Conservation (phyloP, 2,329 filamentous ascomycete genomes). For the Cryphonectria japonica region DNA sequence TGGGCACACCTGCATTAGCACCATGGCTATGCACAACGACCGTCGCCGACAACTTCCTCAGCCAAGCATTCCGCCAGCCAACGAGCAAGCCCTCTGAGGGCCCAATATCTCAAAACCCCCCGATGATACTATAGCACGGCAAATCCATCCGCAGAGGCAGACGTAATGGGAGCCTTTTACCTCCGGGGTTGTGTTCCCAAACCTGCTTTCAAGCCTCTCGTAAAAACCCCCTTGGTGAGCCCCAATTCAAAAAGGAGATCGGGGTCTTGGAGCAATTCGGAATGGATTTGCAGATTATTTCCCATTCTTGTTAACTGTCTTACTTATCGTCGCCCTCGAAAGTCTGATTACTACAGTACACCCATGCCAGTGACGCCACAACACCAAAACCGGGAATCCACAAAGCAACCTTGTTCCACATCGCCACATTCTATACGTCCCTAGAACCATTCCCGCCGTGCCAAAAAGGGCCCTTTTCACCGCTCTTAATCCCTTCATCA, state of each 20-base stretch:
- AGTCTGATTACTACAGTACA: background rate
- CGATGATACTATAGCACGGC: background rate
- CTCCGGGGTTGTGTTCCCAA: background rate
- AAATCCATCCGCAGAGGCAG: background rate
- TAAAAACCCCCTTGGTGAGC: background rate
- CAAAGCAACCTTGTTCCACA: background rate
- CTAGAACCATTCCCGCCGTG: background rate
- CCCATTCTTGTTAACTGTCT: background rate
- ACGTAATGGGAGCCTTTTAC: background rate
- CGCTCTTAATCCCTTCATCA: no score
- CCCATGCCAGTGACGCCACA: conserved; percentile 19
- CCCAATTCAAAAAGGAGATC: background rate
- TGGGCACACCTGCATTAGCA: conserved; percentile 14
- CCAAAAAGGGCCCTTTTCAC: background rate
- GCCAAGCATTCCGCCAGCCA: conserved; percentile 2
- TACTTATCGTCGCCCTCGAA: conserved; percentile 1
- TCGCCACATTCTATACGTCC: background rate
- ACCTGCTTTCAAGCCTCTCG: background rate
- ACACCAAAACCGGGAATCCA: background rate
- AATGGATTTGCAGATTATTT: conserved; percentile 4
- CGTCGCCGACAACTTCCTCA: background rate
- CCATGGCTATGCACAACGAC: conserved; percentile 9
- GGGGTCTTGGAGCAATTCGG: background rate
- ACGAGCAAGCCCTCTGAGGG: background rate
- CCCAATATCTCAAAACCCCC: background rate